phyloP scores from a whole-genome alignment of 306 rosid species.

The Vachellia collinsii region DNA sequence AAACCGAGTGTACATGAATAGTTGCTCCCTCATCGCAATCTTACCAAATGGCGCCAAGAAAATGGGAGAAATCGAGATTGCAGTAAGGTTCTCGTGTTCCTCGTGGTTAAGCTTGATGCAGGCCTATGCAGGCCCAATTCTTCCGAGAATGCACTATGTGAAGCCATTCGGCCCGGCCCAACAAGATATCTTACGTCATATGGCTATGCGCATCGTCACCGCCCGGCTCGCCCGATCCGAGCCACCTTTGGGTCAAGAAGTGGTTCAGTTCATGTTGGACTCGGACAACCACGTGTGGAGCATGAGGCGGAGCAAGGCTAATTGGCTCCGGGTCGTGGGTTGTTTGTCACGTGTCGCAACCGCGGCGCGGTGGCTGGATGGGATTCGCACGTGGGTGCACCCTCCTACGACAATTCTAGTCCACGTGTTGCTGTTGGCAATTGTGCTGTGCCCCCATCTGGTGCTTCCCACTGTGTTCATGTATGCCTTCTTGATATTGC shows the following conservation, averaged over 20 bases:
- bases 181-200: constrained; percentile 75
- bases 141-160: constrained; percentile 87
- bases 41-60: constrained; percentile 82
- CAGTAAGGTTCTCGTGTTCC: constrained; percentile 71
- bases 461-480: constrained; percentile 74
- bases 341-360: constrained; percentile 64
- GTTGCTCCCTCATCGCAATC: constrained; percentile 63
- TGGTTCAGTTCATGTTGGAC: constrained; percentile 83
- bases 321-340: constrained; percentile 69
- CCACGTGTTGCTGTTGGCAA: constrained; percentile 60
- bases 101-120: constrained; percentile 82
- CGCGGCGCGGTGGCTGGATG: constrained; percentile 60
- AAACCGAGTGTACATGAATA: constrained; percentile 66
- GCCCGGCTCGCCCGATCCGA: constrained; percentile 77
- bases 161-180: constrained; percentile 77
- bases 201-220: constrained; percentile 78
- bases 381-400: constrained; percentile 74
- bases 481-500: constrained; percentile 67
- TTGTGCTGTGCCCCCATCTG: constrained; percentile 60
- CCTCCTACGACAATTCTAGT: constrained; percentile 69
- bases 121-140: constrained; percentile 70
- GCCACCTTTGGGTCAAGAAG: constrained; percentile 80
- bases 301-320: constrained; percentile 85
- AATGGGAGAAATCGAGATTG: constrained; percentile 90
- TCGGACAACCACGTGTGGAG: constrained; percentile 82